Conservation (phyloP, 192 early-diverging fungal species). For the Coemansia sp. region DNA sequence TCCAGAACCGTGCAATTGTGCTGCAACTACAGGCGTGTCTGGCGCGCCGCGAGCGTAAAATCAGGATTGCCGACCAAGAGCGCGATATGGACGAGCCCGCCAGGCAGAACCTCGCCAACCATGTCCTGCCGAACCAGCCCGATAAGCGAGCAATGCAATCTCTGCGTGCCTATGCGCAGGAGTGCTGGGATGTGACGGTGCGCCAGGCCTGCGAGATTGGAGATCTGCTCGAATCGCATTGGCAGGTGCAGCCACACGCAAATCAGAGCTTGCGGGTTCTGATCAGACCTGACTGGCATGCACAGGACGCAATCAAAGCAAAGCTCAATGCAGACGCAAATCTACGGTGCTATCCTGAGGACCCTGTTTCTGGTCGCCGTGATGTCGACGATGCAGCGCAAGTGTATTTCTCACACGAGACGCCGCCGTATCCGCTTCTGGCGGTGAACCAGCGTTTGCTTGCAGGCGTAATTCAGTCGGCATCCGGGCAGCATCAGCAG, state of each 20-base stretch:
- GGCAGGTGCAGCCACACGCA: slow-evolving; percentile 38
- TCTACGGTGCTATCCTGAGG: slow-evolving; percentile 34
- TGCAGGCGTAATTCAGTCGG: slow-evolving; percentile 22
- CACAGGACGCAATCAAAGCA: slow-evolving; percentile 40
- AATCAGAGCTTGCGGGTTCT: slow-evolving; percentile 29
- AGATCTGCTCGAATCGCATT: slow-evolving; percentile 51
- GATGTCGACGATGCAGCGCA: slow-evolving; percentile 10
- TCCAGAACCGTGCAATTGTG: slow-evolving; percentile 46
- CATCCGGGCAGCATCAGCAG: slow-evolving; percentile 12
- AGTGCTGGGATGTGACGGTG: slow-evolving; percentile 45
- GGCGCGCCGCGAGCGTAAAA: slow-evolving; percentile 51
- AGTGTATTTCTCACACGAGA: slow-evolving; percentile 44
- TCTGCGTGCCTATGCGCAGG: slow-evolving; percentile 41
- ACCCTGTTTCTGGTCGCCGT: slow-evolving; percentile 12
- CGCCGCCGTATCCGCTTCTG: slow-evolving; percentile 51
- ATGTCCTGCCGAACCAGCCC: slow-evolving; percentile 51
- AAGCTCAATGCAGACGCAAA: slow-evolving; percentile 50
- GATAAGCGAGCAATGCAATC: slow-evolving; percentile 36
- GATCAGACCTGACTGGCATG: slow-evolving; percentile 50
- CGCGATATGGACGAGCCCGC: slow-evolving; percentile 18
- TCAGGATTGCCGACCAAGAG: slow-evolving; percentile 21
- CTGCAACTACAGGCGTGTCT: slow-evolving; percentile 54
- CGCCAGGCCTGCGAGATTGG: slow-evolving; percentile 53
- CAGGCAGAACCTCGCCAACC: slow-evolving; percentile 35
- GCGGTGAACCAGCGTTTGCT: slow-evolving; percentile 43